These are phyloP conservation scores for Dicorynia guianensis DNA, from an alignment of 306 rosid genomes.

Conservation along the genomic window DNA sequence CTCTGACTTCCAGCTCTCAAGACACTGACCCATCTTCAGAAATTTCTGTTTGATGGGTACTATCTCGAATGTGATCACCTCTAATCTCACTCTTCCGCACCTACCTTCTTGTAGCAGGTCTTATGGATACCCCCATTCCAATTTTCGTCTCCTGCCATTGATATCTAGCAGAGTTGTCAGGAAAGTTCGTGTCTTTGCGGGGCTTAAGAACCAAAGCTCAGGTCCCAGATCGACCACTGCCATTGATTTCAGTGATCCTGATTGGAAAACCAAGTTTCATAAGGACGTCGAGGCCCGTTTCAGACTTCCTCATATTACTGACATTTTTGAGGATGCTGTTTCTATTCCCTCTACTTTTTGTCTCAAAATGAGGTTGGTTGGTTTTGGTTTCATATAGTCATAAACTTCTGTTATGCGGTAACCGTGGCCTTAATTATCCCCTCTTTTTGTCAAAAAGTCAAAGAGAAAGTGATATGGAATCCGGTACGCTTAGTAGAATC, in stretches of 20 bases:
- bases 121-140: constrained; percentile 24
- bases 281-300: constrained; percentile 76
- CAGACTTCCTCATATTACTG: constrained; percentile 83
- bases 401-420: background rate
- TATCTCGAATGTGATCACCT: constrained; percentile 61
- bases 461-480: background rate
- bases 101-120: constrained; percentile 34
- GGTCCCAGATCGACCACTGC: constrained; percentile 7
- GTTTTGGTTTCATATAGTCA: background rate
- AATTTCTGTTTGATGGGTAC: constrained; percentile 59
- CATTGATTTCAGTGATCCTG: constrained; percentile 81
- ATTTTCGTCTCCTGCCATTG: constrained; percentile 17
- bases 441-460: too few species aligned
- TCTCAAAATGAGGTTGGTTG: constrained; percentile 84
- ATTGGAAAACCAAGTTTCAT: constrained; percentile 87
- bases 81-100: constrained; percentile 48
- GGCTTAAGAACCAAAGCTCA: constrained; percentile 31
- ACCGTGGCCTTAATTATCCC: background rate
- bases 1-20: constrained; percentile 12
- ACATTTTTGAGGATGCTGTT: constrained; percentile 60
- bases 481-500: constrained; percentile 3
- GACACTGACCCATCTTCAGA: background rate
- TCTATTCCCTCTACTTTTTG: constrained; percentile 96
- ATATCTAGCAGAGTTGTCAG: constrained; percentile 12
- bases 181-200: constrained; percentile 43